Base-by-base conservation (phyloP, 495 filamentous ascomycete species). In the Aspergillus homomorphus region DNA sequence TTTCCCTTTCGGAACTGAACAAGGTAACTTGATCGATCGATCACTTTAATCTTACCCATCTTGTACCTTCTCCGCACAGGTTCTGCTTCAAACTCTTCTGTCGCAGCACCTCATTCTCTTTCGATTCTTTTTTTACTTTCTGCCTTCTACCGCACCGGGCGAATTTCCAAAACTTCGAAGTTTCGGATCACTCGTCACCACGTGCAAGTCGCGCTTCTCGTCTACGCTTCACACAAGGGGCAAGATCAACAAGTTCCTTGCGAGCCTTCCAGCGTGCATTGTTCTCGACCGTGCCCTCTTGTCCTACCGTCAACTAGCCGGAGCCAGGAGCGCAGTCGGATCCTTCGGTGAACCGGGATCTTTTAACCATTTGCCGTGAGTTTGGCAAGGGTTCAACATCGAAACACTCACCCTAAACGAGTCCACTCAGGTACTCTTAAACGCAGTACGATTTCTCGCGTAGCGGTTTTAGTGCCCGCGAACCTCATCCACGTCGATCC, bases 131-230 rank as follows among this genome's bases (percentile, higher is more conserved):
- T 45, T 52, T 45, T 54, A 16, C 45, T 22, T 53, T 30, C 56
- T 54, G 43, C 51, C 43, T 44, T 46, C 57, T 30, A 33, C 21
- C 49, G 24, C 28, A 51, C 48, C 22, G 6, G 48, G 23, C 23
- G 23, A 51, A 51, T 28, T 28, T 51, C 21, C 45, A n/a, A 30
- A 30, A 51, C 51, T n/a, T 57, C 57, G 30, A 54, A 63, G 52
- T 58, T 51, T 24, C 26, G 45, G 42, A 49, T 46, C 53, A 45
- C 54, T 60, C 52, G 42, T 64, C 62, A 44, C 62, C 65, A 67
- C 63, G 62, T 66, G 62, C 59, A 61, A 66, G 42, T 69, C 63
- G 63, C 66, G 60, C 43, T 50, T 60, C n/a, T 54, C 23, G 48
- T 51, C 61, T 53, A 62, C 61, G 45, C 45, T 59, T 57, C 52